Percentiles rank a stretch among this genome's conserved stretches.
Evolutionary conservation across 2,329 filamentous ascomycete species (phyloP).

Genomic region (Penicillium janthinellum): DNA sequence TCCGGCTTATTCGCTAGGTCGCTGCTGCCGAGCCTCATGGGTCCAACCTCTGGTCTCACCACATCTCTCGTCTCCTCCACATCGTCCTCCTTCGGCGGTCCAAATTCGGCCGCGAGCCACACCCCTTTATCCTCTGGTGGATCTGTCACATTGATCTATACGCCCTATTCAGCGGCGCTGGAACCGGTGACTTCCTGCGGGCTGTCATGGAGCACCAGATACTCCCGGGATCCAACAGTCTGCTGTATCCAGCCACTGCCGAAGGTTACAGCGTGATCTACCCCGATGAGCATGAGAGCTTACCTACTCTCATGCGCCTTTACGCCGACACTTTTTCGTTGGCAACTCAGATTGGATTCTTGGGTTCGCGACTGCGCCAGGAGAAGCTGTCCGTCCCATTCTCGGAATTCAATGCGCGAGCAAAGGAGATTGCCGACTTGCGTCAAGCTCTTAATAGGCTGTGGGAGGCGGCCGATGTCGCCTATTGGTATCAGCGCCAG

Average conservation of each 20-base stretch:
- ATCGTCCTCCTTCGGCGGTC: constrained; percentile 53
- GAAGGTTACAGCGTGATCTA: constrained; percentile 41
- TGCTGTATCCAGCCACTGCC: constrained; percentile 41
- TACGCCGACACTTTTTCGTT: constrained; percentile 50
- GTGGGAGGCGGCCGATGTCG: constrained; percentile 42
- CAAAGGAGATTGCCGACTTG: constrained; percentile 39
- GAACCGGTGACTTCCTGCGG: constrained; percentile 54
- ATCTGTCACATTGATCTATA: constrained; percentile 59
- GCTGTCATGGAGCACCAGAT: constrained; percentile 51
- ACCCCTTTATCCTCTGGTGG: constrained; percentile 57
- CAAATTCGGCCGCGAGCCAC: constrained; percentile 49
- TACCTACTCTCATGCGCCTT: constrained; percentile 47
- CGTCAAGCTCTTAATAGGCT: constrained; percentile 41
- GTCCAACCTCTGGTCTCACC: constrained; percentile 57
- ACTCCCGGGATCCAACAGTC: constrained; percentile 46
- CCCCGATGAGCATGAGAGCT: constrained; percentile 39
- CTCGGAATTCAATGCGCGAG: constrained; percentile 26
- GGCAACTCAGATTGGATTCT: constrained; percentile 49
- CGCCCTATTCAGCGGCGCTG: constrained; percentile 55
- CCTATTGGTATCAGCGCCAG: constrained; percentile 39
- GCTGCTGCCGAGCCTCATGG: constrained; percentile 49
- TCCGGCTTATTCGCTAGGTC: constrained; percentile 36
- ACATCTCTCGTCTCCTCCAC: constrained; percentile 55
- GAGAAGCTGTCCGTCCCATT: constrained; percentile 33
- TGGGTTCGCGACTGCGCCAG: constrained; percentile 45